Evolutionary conservation across 371 early-diverging fungal genomes (phyloP).

Genomic region (Rhizopus microsporus): DNA sequence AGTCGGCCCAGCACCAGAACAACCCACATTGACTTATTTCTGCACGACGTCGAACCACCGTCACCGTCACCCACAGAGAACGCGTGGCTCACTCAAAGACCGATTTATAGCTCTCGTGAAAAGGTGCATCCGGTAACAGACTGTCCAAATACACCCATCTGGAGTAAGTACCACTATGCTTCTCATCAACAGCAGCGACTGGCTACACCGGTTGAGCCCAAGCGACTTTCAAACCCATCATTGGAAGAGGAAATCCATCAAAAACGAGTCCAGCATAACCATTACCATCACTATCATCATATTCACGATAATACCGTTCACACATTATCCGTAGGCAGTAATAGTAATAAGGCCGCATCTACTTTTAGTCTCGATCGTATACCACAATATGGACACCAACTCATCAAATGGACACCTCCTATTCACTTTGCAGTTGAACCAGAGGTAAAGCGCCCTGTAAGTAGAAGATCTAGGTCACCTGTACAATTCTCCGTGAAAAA

Average conservation of each 20-base stretch:
- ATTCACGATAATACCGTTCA: background rate
- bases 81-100: slow-evolving; percentile 19
- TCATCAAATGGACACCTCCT: slow-evolving; percentile 26
- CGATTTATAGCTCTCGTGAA: slow-evolving; percentile 32
- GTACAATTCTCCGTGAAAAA: slow-evolving; percentile 6
- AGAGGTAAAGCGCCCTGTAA: slow-evolving; percentile 11
- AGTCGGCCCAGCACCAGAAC: slow-evolving; percentile 11
- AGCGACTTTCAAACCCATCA: slow-evolving; percentile 1
- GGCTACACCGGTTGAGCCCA: slow-evolving; percentile 15
- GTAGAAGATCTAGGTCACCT: slow-evolving; percentile 19
- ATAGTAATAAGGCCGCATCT: background rate
- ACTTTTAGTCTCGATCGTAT: slow-evolving; percentile 11
- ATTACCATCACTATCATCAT: slow-evolving; percentile 2
- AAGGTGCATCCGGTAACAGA: slow-evolving; percentile 27
- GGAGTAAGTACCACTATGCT: slow-evolving; percentile 22
- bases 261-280: slow-evolving; percentile 1
- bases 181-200: slow-evolving; percentile 15
- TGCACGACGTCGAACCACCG: slow-evolving; percentile 12
- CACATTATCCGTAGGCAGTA: slow-evolving; percentile 1
- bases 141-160: slow-evolving; percentile 15
- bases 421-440: background rate
- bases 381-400: slow-evolving; percentile 23
- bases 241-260: slow-evolving; percentile 9
- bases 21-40: slow-evolving; percentile 10
- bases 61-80: background rate